Base-by-base conservation (phyloP, 2,329 filamentous ascomycete species). In the Ceratocystis cacaofunesta region DNA sequence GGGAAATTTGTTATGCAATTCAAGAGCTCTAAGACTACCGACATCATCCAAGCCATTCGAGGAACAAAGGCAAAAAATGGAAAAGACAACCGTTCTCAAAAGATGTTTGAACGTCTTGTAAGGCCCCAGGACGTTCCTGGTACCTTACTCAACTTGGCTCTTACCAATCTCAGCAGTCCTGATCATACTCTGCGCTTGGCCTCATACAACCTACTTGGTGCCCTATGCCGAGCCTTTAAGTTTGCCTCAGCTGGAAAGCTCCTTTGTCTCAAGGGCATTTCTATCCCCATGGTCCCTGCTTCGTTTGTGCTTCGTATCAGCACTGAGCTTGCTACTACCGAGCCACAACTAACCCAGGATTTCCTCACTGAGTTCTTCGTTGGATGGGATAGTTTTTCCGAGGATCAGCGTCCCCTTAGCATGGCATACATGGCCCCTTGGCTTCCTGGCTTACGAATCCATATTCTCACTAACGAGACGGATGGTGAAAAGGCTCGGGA, bases 321-420 rank as follows among this genome's bases (percentile, higher is more conserved):
- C 75, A 81, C 80, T 70, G 80, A 83, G 68, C 75, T 88, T 17
- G 85, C 85, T 7, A 74, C 76, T 36, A 80, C 84, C 22, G 85
- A 88, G 70, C 83, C 85, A 25, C 85, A 87, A 69, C 77, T 88
- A 6, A 88, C 85, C 0, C 81, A 80, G 6, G 85, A 88, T 70
- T 88, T 88, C 70, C 71, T 88, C 48, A 87, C 85, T n/a, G 85
- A 88, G 70, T 88, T 88, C 71, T 88, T 88, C 67, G 83, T 87
- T 28, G 84, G 85, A 19, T 88, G 85, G 85, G 84, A 86, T 69
- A 86, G 84, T 70, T 85, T 87, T 69, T 80, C 83, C 0, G 82
- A 85, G 43, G 82, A 86, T 65, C 85, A 88, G 71, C 84, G 85
- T 69, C 83, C 85, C 0, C 72, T 88, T 28, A 86, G 84, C 69